A percentile compares a stretch with the other conserved stretches of the same genome.
These are phyloP conservation scores for Aleurites moluccanus DNA, from an alignment of 441 rosid genomes.

Conservation along the genomic window DNA sequence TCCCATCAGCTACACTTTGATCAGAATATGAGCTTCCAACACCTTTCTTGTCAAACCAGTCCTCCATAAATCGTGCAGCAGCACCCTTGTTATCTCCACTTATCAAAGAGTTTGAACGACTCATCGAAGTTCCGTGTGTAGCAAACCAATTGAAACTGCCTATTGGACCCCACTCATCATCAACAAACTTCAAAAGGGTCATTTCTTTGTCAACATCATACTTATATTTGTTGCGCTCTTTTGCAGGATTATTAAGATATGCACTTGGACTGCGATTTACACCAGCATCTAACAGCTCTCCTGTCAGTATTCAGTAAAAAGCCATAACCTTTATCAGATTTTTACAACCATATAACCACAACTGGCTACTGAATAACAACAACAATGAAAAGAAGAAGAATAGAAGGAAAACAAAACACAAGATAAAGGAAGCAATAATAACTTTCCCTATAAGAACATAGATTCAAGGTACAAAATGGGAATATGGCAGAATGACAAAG, in stretches of 20 bases:
- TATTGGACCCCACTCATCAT: slow-evolving; percentile 82
- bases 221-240: slow-evolving; percentile 70
- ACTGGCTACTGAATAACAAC: not conserved
- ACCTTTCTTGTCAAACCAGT: slow-evolving; percentile 67
- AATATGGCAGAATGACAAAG: not conserved
- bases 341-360: not conserved
- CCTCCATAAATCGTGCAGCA: slow-evolving; percentile 95
- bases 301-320: slow-evolving; percentile 44
- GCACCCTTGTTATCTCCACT: slow-evolving; percentile 99
- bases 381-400: not conserved
- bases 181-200: slow-evolving; percentile 97
- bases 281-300: slow-evolving; percentile 88
- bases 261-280: slow-evolving; percentile 95
- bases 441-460: not conserved
- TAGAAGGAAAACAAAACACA: not conserved
- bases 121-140: slow-evolving; percentile 98
- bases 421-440: not conserved
- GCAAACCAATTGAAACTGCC: slow-evolving; percentile 99
- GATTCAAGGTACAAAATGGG: not conserved
- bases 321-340: slow-evolving; percentile 23
- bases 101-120: slow-evolving; percentile 86
- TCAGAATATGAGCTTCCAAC: slow-evolving; percentile 36
- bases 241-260: slow-evolving; percentile 75
- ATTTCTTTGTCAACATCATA: slow-evolving; percentile 85
- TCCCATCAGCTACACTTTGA: slow-evolving; percentile 40